phyloP scores from a whole-genome alignment of 352 stramenopile genomes.

The Pythium sp. region DNA sequence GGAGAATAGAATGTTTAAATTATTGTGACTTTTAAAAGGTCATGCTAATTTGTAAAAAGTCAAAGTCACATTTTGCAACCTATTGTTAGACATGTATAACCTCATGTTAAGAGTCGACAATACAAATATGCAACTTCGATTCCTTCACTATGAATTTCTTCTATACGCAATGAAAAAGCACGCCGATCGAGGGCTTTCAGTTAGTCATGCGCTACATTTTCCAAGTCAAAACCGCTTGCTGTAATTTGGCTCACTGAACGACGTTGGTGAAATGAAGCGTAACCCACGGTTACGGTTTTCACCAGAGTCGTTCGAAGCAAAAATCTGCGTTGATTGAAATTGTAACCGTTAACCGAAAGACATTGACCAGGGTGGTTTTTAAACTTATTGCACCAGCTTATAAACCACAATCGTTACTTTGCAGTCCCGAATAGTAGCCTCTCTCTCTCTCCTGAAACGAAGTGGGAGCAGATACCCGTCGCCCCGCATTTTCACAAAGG shows the following conservation, averaged over 20 bases:
- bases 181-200: too few relatives aligned
- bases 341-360: not conserved
- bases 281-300: not conserved
- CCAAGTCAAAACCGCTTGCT: too few relatives aligned
- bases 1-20: not conserved
- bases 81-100: too few relatives aligned
- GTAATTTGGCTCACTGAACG: too few relatives aligned
- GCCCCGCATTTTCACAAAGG: constrained; percentile 1
- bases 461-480: not conserved
- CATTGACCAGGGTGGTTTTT: not conserved
- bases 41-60: too few relatives aligned
- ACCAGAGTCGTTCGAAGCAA: not conserved
- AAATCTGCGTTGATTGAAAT: not conserved
- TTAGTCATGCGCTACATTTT: too few relatives aligned
- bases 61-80: too few relatives aligned
- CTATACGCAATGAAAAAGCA: too few relatives aligned
- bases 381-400: not conserved
- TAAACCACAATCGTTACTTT: not conserved
- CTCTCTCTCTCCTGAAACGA: not conserved
- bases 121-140: too few relatives aligned
- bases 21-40: not conserved
- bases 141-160: too few relatives aligned
- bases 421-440: not conserved
- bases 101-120: too few relatives aligned
- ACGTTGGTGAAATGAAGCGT: not conserved